These are phyloP conservation scores for Aureobasidium sp. DNA, from an alignment of 2,329 filamentous ascomycete species.

Conservation along the genomic window DNA sequence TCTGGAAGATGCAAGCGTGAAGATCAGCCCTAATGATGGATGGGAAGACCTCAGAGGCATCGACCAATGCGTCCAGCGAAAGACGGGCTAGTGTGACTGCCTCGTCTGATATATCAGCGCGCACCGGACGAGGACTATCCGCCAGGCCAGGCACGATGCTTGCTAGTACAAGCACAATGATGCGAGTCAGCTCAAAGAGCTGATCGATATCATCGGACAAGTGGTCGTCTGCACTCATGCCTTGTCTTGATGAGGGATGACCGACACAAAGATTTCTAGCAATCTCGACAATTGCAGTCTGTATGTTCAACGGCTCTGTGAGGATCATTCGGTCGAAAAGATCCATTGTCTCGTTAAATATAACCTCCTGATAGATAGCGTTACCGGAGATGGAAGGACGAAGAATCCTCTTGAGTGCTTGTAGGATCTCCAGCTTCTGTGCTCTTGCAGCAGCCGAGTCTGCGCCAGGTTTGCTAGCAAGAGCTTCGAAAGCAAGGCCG, in stretches of 20 bases:
- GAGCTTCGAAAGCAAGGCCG: slow-evolving; percentile 89
- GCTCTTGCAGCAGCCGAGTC: slow-evolving; percentile 26
- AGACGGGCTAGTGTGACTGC: slow-evolving; percentile 72
- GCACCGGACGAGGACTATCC: slow-evolving; percentile 40
- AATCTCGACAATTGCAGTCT: slow-evolving; percentile 89
- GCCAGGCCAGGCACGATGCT: slow-evolving; percentile 78
- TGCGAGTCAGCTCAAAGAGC: slow-evolving; percentile 90
- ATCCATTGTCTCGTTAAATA: slow-evolving; percentile 97
- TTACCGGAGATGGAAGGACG: slow-evolving; percentile 92
- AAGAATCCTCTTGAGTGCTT: slow-evolving; percentile 88
- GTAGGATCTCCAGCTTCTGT: slow-evolving; percentile 66
- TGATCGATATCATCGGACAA: slow-evolving; percentile 97
- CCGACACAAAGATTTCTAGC: slow-evolving; percentile 82
- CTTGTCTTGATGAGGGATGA: slow-evolving; percentile 77
- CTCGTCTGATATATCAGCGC: slow-evolving; percentile 68
- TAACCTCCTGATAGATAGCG: slow-evolving; percentile 90
- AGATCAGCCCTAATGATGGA: slow-evolving; percentile 94
- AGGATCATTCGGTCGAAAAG: slow-evolving; percentile 85
- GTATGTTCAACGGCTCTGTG: slow-evolving; percentile 82
- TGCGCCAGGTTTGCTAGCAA: slow-evolving; percentile 70
- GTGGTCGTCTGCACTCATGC: slow-evolving; percentile 58
- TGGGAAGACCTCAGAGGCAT: slow-evolving; percentile 92
- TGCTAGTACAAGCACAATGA: slow-evolving; percentile 87
- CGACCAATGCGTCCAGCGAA: slow-evolving; percentile 79
- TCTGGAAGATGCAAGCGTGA: slow-evolving; percentile 93